These are phyloP conservation scores for Diaporthe amygdali DNA, from an alignment of 2,329 filamentous ascomycete species.

Conservation along the genomic window DNA sequence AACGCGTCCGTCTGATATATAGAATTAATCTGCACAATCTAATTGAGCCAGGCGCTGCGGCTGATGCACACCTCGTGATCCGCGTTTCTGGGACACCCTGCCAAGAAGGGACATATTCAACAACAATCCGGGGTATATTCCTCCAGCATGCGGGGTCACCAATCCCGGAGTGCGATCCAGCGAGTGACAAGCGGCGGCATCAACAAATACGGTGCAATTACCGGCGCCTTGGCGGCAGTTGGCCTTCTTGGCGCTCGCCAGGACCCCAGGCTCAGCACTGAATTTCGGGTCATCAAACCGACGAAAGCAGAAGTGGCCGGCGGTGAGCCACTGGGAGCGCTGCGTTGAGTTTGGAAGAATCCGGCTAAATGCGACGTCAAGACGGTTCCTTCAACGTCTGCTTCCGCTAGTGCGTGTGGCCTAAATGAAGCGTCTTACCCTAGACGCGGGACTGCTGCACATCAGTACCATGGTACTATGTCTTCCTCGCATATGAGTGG, in stretches of 20 bases:
- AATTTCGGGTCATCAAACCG: conserved; percentile 12
- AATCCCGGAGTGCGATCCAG: conserved; percentile 9
- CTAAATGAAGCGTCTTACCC: neutral
- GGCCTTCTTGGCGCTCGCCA: conserved; percentile 4
- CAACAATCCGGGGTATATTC: conserved; percentile 8
- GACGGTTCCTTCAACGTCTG: conserved; percentile 5
- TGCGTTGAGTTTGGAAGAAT: neutral
- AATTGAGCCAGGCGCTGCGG: neutral
- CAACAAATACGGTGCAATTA: conserved; percentile 1
- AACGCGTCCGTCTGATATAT: neutral
- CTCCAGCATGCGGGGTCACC: conserved; percentile 8
- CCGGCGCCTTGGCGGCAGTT: conserved; percentile 11
- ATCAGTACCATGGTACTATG: neutral
- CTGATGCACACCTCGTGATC: neutral
- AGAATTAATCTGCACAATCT: neutral
- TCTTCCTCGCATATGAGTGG: neutral
- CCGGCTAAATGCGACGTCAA: conserved; percentile 18
- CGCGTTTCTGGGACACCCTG: conserved; percentile 1
- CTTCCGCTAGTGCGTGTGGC: conserved; percentile 11
- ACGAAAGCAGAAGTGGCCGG: neutral
- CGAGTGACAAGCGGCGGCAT: neutral
- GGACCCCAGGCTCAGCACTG: neutral
- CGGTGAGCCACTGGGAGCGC: neutral
- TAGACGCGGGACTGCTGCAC: neutral
- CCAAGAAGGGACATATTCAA: neutral